Base-by-base conservation (phyloP, 805 yeast genomes). In the Teunomyces stri region DNA sequence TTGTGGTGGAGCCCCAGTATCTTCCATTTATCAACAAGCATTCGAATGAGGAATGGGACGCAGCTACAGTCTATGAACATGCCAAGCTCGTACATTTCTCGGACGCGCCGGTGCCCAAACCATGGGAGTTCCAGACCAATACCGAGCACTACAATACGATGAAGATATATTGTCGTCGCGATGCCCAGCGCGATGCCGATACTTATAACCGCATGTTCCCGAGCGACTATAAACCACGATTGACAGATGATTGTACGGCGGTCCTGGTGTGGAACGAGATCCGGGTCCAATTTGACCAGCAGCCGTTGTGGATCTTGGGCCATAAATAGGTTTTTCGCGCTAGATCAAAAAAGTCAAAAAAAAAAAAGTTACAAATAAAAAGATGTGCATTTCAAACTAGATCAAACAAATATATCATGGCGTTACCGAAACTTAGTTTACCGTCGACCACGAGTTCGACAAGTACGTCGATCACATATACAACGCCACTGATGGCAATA, bases 91-190 rank as follows among this genome's bases (percentile, higher is more conserved):
- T 82, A 25, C 90, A 85, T 59, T 85, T 79, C 60, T 79, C 85
- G 3, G 90, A 85, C 57, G 73, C 75, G 30, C 89, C 89, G 5
- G 61, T 83, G 5, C 80, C 83, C 0, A 84, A 85, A 56, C 89
- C 89, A 4, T 84, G 89, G 89, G 58, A 57, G 35, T 34, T 51
- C 3, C 61, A 63, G 41, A 53, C 59, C 42, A 52, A 59, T 33
- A 25, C 29, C 9, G 60, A 47, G 7, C 55, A 57, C 29, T 66
- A 66, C 46, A 63, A 61, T 43, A 25, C 47, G n/a, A 52, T 51
- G 39, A 60, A 62, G 48, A 60, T 64, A 2, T 52, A 59, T 34
- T 68, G 75, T 47, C 50, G 42, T n/a, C 36, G 28, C 6, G 52
- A 57, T 39, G 46, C 47, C 1, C 45, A 57, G 16, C 44, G 33